Conservation (phyloP, 2,329 filamentous ascomycete genomes). For the Westerdykella aurantiaca region DNA sequence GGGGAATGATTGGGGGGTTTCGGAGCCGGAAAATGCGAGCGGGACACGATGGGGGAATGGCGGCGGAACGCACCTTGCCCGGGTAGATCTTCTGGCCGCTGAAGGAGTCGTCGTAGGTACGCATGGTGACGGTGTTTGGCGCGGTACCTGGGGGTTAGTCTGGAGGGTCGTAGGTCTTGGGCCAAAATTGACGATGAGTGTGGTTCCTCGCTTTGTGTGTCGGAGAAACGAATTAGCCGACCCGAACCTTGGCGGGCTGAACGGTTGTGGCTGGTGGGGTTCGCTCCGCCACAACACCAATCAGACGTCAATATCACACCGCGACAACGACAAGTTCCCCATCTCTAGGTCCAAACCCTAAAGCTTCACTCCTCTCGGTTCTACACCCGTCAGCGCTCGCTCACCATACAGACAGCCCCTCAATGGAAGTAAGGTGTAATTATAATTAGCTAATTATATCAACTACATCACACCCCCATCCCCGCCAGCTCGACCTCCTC, state of each 20-base stretch:
- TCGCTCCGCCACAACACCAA: no score
- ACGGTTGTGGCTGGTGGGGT: background rate
- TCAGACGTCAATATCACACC: no score
- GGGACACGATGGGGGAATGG: constrained; percentile 7
- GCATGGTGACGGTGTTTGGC: constrained; percentile 55
- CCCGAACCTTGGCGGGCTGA: background rate
- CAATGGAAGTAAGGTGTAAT: no score
- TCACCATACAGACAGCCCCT: no score
- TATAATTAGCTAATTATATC: no score
- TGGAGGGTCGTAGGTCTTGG: background rate
- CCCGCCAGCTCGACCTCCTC: no score
- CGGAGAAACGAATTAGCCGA: background rate
- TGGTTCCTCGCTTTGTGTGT: background rate
- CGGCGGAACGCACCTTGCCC: constrained; percentile 59
- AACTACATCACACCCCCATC: no score
- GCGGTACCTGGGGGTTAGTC: constrained; percentile 27
- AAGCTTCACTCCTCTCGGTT: no score
- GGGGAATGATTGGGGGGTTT: constrained; percentile 11
- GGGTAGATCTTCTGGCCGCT: constrained; percentile 74
- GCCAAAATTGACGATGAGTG: background rate
- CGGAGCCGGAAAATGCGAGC: constrained; percentile 17
- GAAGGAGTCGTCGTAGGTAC: constrained; percentile 75
- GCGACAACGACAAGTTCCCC: no score
- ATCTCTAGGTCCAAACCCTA: no score
- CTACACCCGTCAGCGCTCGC: no score